Base-by-base conservation (phyloP, 2,329 filamentous ascomycete species). In the Colletotrichum scovillei region DNA sequence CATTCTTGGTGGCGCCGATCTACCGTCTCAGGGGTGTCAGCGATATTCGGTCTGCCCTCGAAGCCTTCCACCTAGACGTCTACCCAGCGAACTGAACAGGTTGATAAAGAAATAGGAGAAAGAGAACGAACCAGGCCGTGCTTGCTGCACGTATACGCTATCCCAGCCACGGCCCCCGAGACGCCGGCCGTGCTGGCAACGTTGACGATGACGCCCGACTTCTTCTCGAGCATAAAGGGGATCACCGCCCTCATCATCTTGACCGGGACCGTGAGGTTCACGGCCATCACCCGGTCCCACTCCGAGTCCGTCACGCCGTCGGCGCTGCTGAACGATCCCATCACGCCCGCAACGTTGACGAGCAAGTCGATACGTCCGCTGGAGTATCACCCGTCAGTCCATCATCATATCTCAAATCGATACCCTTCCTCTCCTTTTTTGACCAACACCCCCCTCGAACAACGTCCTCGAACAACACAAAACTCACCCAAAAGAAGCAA, bases 1-100 rank as follows among this genome's bases (percentile, higher is more conserved):
- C 83, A 67, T 86, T 86, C 74, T 85, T 86, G 1, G 85, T 87
- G 11, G 84, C 83, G 8, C 85, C 85, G 12, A 86, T 78, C 81
- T 82, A 53, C 12, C 12, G 12, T 4, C 57, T n/a, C 35, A 38
- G 22, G 22, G 8, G n/a, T 69, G 22, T 71, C 24, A 71, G 63
- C 38, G 8, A 14, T 32, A 7, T 19, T 42, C 14, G 2, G 5
- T 42, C 59, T 22, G 11, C 11, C 22, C 24, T 46, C 1, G 4
- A 8, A 9, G 19, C 9, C 42, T 49, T 4, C 28, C 30, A 8
- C 4, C 16, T 5, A 28, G 6, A 11, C 4, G 22, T 42, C 22
- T 9, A 26, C 4, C 24, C 38, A n/a, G 16, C 16, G 35, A 11
- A 28, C 11, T n/a, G n/a, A 35, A n/a, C 11, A 24, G 7, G 26